These are phyloP conservation scores for Colletotrichum plurivorum DNA, from an alignment of 2,329 filamentous ascomycete genomes.

Conservation along the genomic window DNA sequence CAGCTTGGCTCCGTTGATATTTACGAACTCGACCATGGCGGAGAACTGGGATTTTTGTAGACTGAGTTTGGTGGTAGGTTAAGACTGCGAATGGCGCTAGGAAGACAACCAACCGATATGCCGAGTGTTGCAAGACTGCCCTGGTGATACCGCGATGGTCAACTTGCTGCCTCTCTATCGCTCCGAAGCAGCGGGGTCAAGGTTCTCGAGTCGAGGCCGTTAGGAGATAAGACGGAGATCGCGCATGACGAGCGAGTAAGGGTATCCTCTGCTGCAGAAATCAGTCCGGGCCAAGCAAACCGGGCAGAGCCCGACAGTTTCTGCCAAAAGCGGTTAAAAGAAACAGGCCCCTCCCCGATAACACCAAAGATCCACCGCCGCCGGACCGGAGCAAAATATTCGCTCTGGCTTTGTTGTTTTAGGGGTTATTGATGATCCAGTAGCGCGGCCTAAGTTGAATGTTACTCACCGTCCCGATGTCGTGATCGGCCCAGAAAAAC, in stretches of 20 bases:
- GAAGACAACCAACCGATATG: neutral
- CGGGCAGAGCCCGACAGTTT: slow-evolving; percentile 24
- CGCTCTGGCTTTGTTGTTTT: neutral
- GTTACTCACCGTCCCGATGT: slow-evolving; percentile 24
- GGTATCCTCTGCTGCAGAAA: neutral
- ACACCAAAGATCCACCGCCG: neutral
- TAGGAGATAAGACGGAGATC: slow-evolving; percentile 4
- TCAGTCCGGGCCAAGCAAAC: neutral
- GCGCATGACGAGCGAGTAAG: slow-evolving; percentile 15
- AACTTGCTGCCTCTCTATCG: neutral
- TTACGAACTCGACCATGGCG: slow-evolving; percentile 43
- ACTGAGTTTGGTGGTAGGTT: too few species aligned
- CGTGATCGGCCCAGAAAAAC: slow-evolving; percentile 38
- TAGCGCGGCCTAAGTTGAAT: neutral
- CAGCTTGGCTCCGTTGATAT: slow-evolving; percentile 52
- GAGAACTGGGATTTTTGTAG: neutral
- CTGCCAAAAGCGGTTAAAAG: slow-evolving; percentile 27
- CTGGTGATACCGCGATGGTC: neutral
- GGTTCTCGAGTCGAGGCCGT: neutral
- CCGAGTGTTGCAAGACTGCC: neutral
- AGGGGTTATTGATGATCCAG: neutral
- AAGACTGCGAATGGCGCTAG: too few species aligned
- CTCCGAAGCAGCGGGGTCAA: slow-evolving; percentile 20
- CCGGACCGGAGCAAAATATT: slow-evolving; percentile 12
- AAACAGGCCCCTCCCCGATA: slow-evolving; percentile 32